Base-by-base conservation (phyloP, 306 rosid species). In the Ormosia emarginata region DNA sequence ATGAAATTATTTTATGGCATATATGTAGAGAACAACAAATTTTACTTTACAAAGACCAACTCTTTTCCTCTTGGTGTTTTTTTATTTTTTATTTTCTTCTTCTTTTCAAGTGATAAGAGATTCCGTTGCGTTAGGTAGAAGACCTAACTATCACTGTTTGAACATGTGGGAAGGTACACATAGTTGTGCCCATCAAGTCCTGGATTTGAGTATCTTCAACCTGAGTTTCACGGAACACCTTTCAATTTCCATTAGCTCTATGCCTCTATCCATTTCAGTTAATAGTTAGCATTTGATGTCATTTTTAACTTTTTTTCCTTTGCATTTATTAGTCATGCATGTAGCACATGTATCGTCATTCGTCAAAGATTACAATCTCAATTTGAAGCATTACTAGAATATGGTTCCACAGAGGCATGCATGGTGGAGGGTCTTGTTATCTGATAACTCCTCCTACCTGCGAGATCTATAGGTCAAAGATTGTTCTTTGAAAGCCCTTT, bases 391-490 rank as follows among this genome's bases (percentile, higher is more conserved):
- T 36, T 82, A 10, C 41, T 64, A 66, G 74, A 74, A 74, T 78
- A 81, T 44, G 80, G 81, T 80, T 78, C 69, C 55, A 69, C 15
- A 40, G n/a, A 34, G 14, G 46, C 82, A 79, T 78, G 69, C 83
- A 77, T 84, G 89, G 89, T 86, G 88, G 86, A 75, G 79, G 82
- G 85, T 82, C 82, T 76, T 57, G 78, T 71, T 78, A 4, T 75
- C 61, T 37, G 87, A 89, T 77, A 85, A 85, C 83, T 78, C 79
- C 81, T 75, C 77, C 74, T 83, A 86, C 89, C 91, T 83, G 79
- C 71, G 89, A 87, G 66, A 92, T 92, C 94, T 87, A 46, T 78
- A 62, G 92, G 97, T 90, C 93, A 90, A 89, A 92, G 94, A 92
- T 90, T 82, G 79, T 92, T 56, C 52, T 81, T 90, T 89, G 92